These are phyloP conservation scores for Mycena metata DNA, from an alignment of 768 basidiomycete genomes.

Conservation along the genomic window DNA sequence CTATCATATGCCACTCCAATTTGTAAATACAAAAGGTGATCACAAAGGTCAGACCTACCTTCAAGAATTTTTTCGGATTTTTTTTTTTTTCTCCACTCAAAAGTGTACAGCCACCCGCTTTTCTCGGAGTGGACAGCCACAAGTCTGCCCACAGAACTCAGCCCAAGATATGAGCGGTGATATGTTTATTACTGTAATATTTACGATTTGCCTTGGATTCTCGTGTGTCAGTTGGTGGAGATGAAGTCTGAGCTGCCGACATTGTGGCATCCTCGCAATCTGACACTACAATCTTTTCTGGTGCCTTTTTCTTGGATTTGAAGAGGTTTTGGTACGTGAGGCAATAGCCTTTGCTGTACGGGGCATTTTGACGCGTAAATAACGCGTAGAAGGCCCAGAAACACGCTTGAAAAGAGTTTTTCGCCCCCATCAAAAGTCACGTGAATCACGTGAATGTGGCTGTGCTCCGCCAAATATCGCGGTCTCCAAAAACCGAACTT, in stretches of 20 bases:
- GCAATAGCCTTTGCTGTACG: background rate
- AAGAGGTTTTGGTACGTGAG: background rate
- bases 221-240: background rate
- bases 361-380: slow-evolving; percentile 4
- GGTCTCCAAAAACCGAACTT: background rate
- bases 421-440: background rate
- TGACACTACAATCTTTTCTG: background rate
- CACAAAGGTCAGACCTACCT: slow-evolving; percentile 12
- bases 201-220: background rate
- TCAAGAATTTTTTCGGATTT: slow-evolving; percentile 7
- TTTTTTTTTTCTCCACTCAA: too few species aligned
- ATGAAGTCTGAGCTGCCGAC: background rate
- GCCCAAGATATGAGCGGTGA: too few species aligned
- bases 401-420: background rate
- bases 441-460: slow-evolving; percentile 1
- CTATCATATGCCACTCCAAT: slow-evolving; percentile 16
- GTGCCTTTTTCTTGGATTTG: too few species aligned
- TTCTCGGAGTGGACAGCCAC: too few species aligned
- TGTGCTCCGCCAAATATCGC: background rate
- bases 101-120: too few species aligned
- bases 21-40: slow-evolving; percentile 15
- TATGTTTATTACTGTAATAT: too few species aligned
- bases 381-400: background rate
- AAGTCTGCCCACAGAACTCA: too few species aligned
- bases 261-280: background rate